These are phyloP conservation scores for Penstemon davidsonii DNA, from an alignment of 257 asterid species.

Conservation along the genomic window DNA sequence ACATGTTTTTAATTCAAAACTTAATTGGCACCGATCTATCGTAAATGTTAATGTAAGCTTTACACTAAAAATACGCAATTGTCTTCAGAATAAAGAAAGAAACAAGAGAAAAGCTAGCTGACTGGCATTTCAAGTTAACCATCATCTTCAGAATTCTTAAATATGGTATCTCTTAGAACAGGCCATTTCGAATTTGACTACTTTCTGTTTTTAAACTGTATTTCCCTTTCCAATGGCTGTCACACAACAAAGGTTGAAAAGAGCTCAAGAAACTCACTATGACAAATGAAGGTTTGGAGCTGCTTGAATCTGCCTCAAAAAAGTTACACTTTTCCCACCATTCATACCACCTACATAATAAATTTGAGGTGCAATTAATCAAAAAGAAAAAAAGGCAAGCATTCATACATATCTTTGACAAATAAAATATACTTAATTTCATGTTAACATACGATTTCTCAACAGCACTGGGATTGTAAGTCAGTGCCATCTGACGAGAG, in stretches of 20 bases:
- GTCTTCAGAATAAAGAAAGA: too few species aligned
- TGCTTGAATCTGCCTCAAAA: conserved; percentile 76
- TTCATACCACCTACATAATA: conserved; percentile 75
- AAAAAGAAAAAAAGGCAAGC: background rate
- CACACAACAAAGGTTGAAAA: background rate
- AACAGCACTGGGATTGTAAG: conserved; percentile 74
- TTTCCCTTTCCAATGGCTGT: background rate
- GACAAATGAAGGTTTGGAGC: conserved; percentile 79
- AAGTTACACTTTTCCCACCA: conserved; percentile 96
- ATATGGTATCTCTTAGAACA: conserved; percentile 1
- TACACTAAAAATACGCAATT: too few species aligned
- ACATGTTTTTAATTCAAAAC: background rate
- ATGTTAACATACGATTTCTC: conserved; percentile 69
- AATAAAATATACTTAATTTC: background rate
- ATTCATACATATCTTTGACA: background rate
- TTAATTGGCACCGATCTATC: too few species aligned
- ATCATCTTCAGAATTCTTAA: too few species aligned
- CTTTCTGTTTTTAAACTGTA: background rate
- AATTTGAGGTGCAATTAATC: conserved; percentile 5
- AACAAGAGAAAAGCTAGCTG: too few species aligned
- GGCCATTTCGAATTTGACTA: background rate
- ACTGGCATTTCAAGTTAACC: too few species aligned
- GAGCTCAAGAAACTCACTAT: conserved; percentile 66
- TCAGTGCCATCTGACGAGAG: conserved; percentile 78
- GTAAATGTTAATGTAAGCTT: too few species aligned